Conservation (phyloP, 768 basidiomycete species). For the Calocybe cyanea region DNA sequence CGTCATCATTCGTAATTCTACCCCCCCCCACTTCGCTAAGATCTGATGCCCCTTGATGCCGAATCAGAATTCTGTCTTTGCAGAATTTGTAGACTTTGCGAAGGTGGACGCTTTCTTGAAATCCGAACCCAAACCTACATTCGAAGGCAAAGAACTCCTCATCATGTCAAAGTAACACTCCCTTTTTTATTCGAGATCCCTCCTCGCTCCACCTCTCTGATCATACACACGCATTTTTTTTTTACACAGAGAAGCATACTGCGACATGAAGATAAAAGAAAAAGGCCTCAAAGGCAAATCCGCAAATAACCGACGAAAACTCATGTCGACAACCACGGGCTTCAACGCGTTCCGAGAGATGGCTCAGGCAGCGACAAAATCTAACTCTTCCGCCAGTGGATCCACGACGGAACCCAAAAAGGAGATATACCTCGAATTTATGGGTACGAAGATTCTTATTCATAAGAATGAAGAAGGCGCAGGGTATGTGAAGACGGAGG, state of each 20-base stretch:
- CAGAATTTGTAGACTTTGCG: constrained; percentile 75
- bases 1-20: not conserved
- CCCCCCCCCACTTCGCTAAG: not conserved
- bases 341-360: constrained; percentile 83
- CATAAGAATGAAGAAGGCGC: constrained; percentile 57
- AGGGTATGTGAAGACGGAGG: constrained; percentile 59
- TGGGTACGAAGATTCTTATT: constrained; percentile 67
- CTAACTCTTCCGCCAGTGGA: constrained; percentile 19
- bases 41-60: not conserved
- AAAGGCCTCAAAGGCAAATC: constrained; percentile 81
- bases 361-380: constrained; percentile 33
- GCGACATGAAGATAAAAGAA: constrained; percentile 94
- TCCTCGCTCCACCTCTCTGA: not conserved
- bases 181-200: constrained; percentile 26
- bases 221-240: not conserved
- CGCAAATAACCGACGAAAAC: constrained; percentile 55
- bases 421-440: constrained; percentile 70
- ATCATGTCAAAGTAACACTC: constrained; percentile 91
- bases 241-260: constrained; percentile 63
- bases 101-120: constrained; percentile 73
- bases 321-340: constrained; percentile 46
- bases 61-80: constrained; percentile 83
- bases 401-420: constrained; percentile 34
- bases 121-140: constrained; percentile 78
- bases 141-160: constrained; percentile 69